Percentiles rank a stretch among this genome's conserved stretches.
Conservation (phyloP, 768 basidiomycete genomes). For the Suillus weaverae region DNA sequence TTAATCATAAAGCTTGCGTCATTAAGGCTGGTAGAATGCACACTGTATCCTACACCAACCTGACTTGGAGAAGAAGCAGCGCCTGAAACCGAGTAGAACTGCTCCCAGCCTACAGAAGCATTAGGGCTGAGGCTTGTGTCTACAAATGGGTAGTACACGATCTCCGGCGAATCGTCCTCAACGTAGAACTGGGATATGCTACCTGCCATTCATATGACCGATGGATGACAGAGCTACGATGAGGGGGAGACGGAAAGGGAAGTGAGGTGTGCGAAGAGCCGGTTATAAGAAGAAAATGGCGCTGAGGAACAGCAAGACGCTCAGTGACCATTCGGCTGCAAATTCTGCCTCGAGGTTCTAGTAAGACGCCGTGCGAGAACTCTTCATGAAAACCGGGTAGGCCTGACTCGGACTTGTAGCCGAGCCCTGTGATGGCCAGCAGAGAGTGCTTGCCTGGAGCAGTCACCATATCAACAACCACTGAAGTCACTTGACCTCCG, state of each 20-base stretch:
- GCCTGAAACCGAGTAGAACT: conserved; percentile 54
- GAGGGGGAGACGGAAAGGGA: conserved; percentile 19
- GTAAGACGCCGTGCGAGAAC: background rate
- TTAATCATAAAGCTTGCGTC: conserved; percentile 54
- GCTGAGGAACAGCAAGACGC: conserved; percentile 17
- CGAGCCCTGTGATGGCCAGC: background rate
- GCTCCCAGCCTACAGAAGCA: conserved; percentile 64
- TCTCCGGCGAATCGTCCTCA: conserved; percentile 66
- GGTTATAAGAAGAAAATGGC: conserved; percentile 9
- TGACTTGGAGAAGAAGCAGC: conserved; percentile 43
- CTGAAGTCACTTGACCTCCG: background rate
- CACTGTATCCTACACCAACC: conserved; percentile 54
- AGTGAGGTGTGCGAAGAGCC: conserved; percentile 9
- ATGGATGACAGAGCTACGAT: conserved; percentile 32
- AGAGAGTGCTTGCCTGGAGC: background rate
- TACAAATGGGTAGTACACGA: conserved; percentile 59
- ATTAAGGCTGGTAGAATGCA: conserved; percentile 61
- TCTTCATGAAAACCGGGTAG: background rate
- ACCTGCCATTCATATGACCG: conserved; percentile 32
- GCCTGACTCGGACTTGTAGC: no score
- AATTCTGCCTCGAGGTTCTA: conserved; percentile 29
- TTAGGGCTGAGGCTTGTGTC: conserved; percentile 54
- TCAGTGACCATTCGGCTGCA: conserved; percentile 15
- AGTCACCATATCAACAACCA: conserved; percentile 4
- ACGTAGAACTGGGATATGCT: conserved; percentile 42